A percentile compares a stretch with the other conserved stretches of the same genome.
phyloP scores from a whole-genome alignment of 495 filamentous ascomycete genomes.

The Aspergillus nanangensis region DNA sequence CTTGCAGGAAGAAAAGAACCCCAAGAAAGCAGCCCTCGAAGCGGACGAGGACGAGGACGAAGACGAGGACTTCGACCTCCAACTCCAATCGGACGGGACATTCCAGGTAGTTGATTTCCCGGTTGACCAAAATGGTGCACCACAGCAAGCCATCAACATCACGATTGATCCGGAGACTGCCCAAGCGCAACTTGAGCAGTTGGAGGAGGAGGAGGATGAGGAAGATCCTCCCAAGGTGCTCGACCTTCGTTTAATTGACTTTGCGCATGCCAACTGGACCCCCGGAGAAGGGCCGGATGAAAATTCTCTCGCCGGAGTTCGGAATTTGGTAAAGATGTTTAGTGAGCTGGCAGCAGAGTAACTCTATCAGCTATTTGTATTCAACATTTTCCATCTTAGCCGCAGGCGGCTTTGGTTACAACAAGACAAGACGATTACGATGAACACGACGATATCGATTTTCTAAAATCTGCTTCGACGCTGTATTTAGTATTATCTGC shows the following conservation, averaged over 20 bases:
- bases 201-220: slow-evolving; percentile 63
- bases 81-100: slow-evolving; percentile 23
- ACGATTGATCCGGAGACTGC: slow-evolving; percentile 32
- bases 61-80: slow-evolving; percentile 54
- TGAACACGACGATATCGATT: no score
- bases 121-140: slow-evolving; percentile 18
- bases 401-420: slow-evolving; percentile 25
- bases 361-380: slow-evolving; percentile 6
- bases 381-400: slow-evolving; percentile 12
- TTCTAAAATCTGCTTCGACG: no score
- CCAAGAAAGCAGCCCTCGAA: slow-evolving; percentile 24
- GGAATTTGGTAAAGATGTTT: slow-evolving; percentile 68
- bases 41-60: slow-evolving; percentile 45
- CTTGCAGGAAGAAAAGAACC: slow-evolving; percentile 55
- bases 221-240: slow-evolving; percentile 68
- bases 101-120: slow-evolving; percentile 32
- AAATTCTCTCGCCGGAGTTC: slow-evolving; percentile 73
- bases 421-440: no score
- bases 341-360: slow-evolving; percentile 48
- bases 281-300: slow-evolving; percentile 85
- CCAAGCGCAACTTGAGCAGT: slow-evolving; percentile 21
- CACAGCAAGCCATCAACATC: slow-evolving; percentile 36
- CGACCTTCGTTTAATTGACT: slow-evolving; percentile 88
- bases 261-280: slow-evolving; percentile 87
- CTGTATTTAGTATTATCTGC: no score